A percentile compares a stretch with the other conserved stretches of the same genome.
Conservation (phyloP, 257 asterid species). For the Capsicum chinense region DNA sequence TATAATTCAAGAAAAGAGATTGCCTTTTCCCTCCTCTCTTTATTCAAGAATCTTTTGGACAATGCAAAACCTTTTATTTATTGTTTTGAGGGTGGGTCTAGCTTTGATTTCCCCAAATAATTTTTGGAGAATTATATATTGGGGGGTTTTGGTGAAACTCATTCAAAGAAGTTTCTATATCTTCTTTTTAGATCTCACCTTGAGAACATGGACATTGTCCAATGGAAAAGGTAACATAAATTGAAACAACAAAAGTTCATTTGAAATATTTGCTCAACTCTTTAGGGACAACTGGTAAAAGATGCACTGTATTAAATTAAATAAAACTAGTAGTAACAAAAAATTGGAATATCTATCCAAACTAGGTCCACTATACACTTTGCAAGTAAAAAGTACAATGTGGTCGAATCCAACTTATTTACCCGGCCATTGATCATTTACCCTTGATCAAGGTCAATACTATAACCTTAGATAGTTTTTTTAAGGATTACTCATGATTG, state of each 20-base stretch:
- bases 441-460: no score
- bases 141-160: constrained; percentile 36
- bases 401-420: background rate
- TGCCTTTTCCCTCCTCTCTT: constrained; percentile 33
- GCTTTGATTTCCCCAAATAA: constrained; percentile 26
- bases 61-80: constrained; percentile 30
- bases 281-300: constrained; percentile 34
- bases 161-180: constrained; percentile 61
- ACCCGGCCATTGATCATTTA: background rate
- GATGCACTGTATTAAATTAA: background rate
- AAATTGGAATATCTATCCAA: background rate
- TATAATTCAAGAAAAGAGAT: constrained; percentile 28
- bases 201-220: constrained; percentile 49
- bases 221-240: constrained; percentile 46
- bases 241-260: constrained; percentile 37
- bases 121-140: constrained; percentile 25
- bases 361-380: background rate
- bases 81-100: constrained; percentile 36
- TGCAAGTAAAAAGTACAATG: background rate
- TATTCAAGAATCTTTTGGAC: constrained; percentile 44
- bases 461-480: no score
- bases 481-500: background rate
- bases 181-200: constrained; percentile 54
- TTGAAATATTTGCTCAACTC: constrained; percentile 32
- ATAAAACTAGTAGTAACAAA: background rate